Evolutionary conservation across 2,329 filamentous ascomycete genomes (phyloP).

Genomic region (Fusarium sp.): DNA sequence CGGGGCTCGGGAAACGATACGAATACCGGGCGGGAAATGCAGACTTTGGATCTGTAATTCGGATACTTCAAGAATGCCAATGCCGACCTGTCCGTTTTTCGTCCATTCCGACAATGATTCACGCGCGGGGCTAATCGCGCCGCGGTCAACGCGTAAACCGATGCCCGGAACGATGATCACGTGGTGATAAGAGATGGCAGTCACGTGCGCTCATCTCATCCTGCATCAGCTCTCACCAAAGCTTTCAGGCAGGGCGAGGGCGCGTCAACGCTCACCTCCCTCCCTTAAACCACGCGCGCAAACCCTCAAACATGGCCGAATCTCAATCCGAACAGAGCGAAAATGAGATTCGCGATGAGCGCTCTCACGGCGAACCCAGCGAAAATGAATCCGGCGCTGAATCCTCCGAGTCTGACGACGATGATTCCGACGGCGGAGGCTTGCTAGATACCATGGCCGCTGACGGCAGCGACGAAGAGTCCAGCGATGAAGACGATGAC

Average conservation of each 20-base stretch:
- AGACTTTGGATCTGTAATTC: neutral
- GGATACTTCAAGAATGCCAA: neutral
- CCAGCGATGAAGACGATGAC: conserved; percentile 16
- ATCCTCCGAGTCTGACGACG: neutral
- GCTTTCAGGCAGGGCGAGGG: conserved; percentile 6
- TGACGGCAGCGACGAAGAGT: conserved; percentile 34
- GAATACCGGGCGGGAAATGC: neutral
- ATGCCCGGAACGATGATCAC: neutral
- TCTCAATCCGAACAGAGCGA: conserved; percentile 15
- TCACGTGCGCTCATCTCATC: conserved; percentile 8
- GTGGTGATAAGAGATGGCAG: neutral
- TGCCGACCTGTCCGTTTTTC: neutral
- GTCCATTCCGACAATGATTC: neutral
- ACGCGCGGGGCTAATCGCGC: neutral
- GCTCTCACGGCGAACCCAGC: neutral
- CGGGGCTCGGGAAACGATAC: conserved; percentile 10
- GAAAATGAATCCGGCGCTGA: conserved; percentile 17
- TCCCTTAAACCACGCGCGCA: neutral
- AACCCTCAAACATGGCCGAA: conserved; percentile 10
- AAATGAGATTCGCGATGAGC: neutral
- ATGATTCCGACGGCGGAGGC: conserved; percentile 33
- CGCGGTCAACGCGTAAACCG: too few relatives aligned
- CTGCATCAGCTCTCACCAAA: neutral
- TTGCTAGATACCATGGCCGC: conserved; percentile 38
- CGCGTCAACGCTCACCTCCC: neutral